Conservation (phyloP, 2,329 filamentous ascomycete genomes). For the Verticillium zaregamsianum region DNA sequence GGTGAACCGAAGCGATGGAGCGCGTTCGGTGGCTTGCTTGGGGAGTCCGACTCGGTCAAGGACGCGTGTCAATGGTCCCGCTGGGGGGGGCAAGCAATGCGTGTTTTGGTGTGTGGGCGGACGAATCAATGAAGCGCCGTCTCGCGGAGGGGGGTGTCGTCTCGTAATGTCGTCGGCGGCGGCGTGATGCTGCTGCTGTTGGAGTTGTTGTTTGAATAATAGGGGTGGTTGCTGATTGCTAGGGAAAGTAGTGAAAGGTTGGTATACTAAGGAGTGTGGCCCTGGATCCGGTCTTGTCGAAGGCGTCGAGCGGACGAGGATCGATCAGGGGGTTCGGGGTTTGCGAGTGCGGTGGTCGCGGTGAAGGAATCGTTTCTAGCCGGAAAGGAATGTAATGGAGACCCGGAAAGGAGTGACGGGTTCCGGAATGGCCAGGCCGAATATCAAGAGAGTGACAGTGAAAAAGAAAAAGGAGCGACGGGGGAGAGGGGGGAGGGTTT, state of each 20-base stretch:
- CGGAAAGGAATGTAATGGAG: conserved; percentile 37
- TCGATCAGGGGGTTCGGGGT: conserved; percentile 16
- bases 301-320: conserved; percentile 8
- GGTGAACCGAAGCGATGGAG: background rate
- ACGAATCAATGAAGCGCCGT: background rate
- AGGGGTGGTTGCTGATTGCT: background rate
- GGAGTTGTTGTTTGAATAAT: background rate
- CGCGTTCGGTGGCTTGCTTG: background rate
- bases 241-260: background rate
- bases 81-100: background rate
- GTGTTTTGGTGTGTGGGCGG: background rate
- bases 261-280: conserved; percentile 5
- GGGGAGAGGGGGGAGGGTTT: conserved; percentile 26
- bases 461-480: conserved; percentile 34
- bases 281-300: conserved; percentile 3
- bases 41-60: background rate
- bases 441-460: conserved; percentile 49
- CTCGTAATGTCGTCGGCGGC: background rate
- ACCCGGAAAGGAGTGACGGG: conserved; percentile 50
- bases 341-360: conserved; percentile 8
- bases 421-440: conserved; percentile 31
- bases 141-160: background rate
- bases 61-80: background rate
- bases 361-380: conserved; percentile 19
- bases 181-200: background rate